Base-by-base conservation (phyloP, 305 asterid genomes). In the Solanum chacoense region DNA sequence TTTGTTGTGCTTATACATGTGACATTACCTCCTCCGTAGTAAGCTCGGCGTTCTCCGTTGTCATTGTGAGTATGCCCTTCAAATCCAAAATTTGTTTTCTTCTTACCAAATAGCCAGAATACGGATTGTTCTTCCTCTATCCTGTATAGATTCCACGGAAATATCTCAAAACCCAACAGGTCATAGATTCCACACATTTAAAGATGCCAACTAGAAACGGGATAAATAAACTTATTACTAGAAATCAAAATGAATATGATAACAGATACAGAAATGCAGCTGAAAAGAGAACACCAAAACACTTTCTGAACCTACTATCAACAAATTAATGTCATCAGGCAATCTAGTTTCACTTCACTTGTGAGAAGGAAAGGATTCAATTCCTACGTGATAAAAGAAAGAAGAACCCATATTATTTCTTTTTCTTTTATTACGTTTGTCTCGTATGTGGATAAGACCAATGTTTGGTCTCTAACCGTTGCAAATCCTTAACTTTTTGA, bases 41-140 rank as follows among this genome's bases (percentile, higher is more conserved):
- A 78, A 95, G 94, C 90, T 94, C 95, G 88, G 93, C 93, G 74
- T 94, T 97, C 93, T 92, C 96, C 92, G 78, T 91, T 34, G 95
- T 90, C 94, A 90, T 91, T 88, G 63, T 16, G 83, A 73, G 42
- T 63, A 50, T 71, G 67, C 59, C 1, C 72, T 63, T 74, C 90
- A 75, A 87, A 84, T 84, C 90, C 28, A 29, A 38, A 87, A 87
- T 34, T 20, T 55, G 20, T 83, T 83, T 45, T 32, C 72, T n/a
- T 83, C 73, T 29, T 6, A 50, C 11, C 69, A 11, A 80, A 40
- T 16, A 40, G 34, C 16, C 37, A 50, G 42, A 78, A 50, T 45
- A 42, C 32, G 42, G 36, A 45, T 50, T 50, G 7, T 18, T 29
- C 67, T 83, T 11, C 73, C 86, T 83, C 86, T 83, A 50, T 20